These are phyloP conservation scores for Hsuehochloa calcarea DNA, from an alignment of 176 grass and related monocot genomes.

Conservation along the genomic window DNA sequence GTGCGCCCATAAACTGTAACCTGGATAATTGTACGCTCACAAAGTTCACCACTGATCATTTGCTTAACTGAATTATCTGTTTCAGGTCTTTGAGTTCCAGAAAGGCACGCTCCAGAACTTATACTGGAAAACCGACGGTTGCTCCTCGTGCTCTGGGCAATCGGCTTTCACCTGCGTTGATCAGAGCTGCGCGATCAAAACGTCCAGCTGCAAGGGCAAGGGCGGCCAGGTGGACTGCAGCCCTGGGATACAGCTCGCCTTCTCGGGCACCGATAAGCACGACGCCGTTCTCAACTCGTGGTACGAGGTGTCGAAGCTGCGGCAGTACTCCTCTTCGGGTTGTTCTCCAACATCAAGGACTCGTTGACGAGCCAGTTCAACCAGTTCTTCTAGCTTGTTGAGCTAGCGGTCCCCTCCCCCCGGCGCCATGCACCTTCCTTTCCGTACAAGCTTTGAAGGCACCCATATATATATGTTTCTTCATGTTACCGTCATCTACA, in stretches of 20 bases:
- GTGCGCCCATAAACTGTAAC: slow-evolving; percentile 30
- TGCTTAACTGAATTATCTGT: neutral
- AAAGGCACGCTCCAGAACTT: slow-evolving; percentile 85
- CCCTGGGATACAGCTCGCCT: slow-evolving; percentile 73
- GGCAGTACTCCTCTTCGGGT: slow-evolving; percentile 79
- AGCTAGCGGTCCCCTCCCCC: neutral
- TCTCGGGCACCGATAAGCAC: slow-evolving; percentile 85
- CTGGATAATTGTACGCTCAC: neutral
- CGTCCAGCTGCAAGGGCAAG: slow-evolving; percentile 51
- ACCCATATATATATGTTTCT: neutral
- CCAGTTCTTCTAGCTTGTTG: slow-evolving; percentile 46
- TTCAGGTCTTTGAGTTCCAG: slow-evolving; percentile 81
- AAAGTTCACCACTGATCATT: neutral
- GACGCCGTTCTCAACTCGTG: slow-evolving; percentile 84
- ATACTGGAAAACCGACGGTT: slow-evolving; percentile 71
- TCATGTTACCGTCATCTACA: neutral
- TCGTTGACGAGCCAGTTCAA: slow-evolving; percentile 59
- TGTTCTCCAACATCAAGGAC: slow-evolving; percentile 79
- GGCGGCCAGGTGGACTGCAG: slow-evolving; percentile 69
- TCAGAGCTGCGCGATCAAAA: slow-evolving; percentile 52
- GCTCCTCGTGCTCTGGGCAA: slow-evolving; percentile 55
- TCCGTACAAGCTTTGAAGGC: neutral
- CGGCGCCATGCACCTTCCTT: neutral
- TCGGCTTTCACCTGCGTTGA: slow-evolving; percentile 50
- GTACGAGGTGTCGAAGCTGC: slow-evolving; percentile 90